Conservation (phyloP, 345 rosid genomes). For the Brassica carinata region DNA sequence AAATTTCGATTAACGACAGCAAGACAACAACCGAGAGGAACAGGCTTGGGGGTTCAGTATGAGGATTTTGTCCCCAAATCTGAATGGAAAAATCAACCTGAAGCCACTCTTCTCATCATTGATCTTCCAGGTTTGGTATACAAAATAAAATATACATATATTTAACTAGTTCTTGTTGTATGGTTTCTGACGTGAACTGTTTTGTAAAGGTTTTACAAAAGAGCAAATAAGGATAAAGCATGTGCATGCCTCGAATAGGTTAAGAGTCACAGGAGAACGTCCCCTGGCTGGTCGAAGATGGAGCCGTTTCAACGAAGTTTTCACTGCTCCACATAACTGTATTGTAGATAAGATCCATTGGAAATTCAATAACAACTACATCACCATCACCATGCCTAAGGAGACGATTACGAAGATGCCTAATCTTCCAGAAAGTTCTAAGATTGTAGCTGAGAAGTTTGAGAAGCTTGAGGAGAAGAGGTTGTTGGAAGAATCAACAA, state of each 20-base stretch:
- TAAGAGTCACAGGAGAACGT: slow-evolving; percentile 55
- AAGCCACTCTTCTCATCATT: background rate
- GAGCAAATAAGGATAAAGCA: slow-evolving; percentile 55
- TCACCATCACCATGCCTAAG: slow-evolving; percentile 62
- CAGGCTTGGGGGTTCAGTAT: slow-evolving; percentile 33
- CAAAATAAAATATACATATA: background rate
- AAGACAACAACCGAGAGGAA: slow-evolving; percentile 34
- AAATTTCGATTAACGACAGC: slow-evolving; percentile 27
- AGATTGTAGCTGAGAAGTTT: background rate
- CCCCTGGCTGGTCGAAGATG: slow-evolving; percentile 6
- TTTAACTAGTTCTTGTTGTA: background rate
- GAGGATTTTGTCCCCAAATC: slow-evolving; percentile 48
- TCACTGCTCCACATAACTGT: slow-evolving; percentile 58
- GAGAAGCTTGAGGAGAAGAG: slow-evolving; percentile 24
- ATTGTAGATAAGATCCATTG: slow-evolving; percentile 48
- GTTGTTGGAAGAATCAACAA: slow-evolving; percentile 19
- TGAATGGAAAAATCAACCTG: slow-evolving; percentile 52
- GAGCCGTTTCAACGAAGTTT: slow-evolving; percentile 45
- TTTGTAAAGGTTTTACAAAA: slow-evolving; percentile 48
- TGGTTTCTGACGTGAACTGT: slow-evolving; percentile 4
- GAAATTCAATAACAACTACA: slow-evolving; percentile 43
- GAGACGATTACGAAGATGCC: background rate
- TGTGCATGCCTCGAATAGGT: slow-evolving; percentile 34
- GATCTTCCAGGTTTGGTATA: background rate
- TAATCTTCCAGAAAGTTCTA: background rate